Conservation (phyloP, 345 rosid species). For the Camelina sativa region DNA sequence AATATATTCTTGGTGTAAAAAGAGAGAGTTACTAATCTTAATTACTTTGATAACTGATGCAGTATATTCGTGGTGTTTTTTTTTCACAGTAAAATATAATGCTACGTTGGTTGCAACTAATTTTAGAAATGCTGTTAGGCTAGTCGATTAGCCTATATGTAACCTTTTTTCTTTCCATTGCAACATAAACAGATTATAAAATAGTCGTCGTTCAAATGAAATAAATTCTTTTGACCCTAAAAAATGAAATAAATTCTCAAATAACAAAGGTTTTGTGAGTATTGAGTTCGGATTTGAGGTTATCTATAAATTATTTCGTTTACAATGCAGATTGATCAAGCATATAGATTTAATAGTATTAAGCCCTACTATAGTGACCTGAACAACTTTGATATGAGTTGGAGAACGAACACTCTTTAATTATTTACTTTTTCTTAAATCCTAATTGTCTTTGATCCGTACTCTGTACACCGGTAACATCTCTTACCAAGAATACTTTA, state of each 20-base stretch:
- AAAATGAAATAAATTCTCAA: background rate
- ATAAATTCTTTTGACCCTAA: too few relatives aligned
- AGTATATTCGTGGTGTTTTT: background rate
- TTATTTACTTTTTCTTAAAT: background rate
- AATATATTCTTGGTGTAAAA: conserved; percentile 10
- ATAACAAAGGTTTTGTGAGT: background rate
- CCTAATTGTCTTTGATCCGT: background rate
- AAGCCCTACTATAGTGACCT: too few relatives aligned
- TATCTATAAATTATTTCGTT: background rate
- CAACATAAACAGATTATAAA: background rate
- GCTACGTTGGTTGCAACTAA: conserved; percentile 1
- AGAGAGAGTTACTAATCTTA: too few relatives aligned
- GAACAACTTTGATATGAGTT: background rate
- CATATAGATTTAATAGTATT: background rate
- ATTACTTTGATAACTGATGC: too few relatives aligned
- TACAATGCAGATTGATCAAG: background rate
- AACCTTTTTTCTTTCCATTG: background rate
- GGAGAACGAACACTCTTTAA: background rate
- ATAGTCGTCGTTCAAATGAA: background rate
- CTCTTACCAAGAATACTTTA: background rate
- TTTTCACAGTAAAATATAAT: background rate
- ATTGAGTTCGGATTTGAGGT: background rate
- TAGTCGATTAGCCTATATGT: background rate
- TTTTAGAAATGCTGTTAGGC: background rate
- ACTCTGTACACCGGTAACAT: background rate